Evolutionary conservation across 768 basidiomycete genomes (phyloP), one percentile per base, ranked within the genome.

Genomic region (Macrocybe gigantea): DNA sequence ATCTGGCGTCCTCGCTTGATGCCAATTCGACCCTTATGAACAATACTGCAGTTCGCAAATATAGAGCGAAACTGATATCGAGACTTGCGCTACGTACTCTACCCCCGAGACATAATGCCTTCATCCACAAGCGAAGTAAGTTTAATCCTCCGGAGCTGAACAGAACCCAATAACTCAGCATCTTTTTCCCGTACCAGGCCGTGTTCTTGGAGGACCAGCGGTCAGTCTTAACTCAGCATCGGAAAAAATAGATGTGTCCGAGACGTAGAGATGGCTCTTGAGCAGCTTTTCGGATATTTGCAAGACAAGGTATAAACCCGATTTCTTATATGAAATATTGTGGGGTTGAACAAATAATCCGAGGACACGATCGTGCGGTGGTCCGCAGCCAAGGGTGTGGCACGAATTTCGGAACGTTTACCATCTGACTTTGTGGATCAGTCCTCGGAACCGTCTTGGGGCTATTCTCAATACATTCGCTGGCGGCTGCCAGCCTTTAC

Each of bases 321-420:
- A 13, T 49, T 38, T 38, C 33, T 49, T 22, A 45, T 43, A 44
- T 34, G n/a, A 33, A 40, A 52, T n/a, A 34, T 35, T 40, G 50
- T 51, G 15, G 47, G 39, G 22, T 41, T 22, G 34, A 14, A 13
- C 39, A 9, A 8, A 30, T 51, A 38, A 14, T 14, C 45, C 11
- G 55, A 98, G 94, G 94, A 96, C 57, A 97, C 95, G 0, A 72
- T 93, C 29, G 92, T 98, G 9, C 86, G 96, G 43, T 97, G 91
- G 80, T 93, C 95, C 10, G 81, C 92, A 5, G 89, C 96, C 7
- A 99, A 98, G 65, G 89, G 88, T 35, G 69, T 97, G 7, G 88
- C 93, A 6, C 82, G 93, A 6, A 78, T 97, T 39, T 75, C 89
- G 2, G 83, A 88, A 54, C 78, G 88, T 35, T 77, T 99, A 1